A percentile compares a stretch with the other conserved stretches of the same genome.
These are phyloP conservation scores for Ophiostoma montium DNA, from an alignment of 2,329 filamentous ascomycete genomes.

Conservation along the genomic window DNA sequence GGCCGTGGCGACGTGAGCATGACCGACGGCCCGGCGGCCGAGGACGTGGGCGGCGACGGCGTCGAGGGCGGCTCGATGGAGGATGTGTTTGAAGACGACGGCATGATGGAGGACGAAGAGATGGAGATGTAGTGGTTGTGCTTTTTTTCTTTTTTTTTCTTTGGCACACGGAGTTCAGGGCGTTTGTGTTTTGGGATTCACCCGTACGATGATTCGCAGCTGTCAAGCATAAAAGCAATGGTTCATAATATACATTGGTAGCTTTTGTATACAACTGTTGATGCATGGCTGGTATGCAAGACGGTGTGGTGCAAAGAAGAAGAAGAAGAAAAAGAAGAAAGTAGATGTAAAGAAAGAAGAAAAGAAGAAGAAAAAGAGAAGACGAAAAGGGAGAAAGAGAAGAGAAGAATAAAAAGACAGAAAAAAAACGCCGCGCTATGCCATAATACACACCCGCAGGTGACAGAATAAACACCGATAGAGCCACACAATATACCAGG, in stretches of 20 bases:
- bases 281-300: background rate
- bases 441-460: background rate
- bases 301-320: background rate
- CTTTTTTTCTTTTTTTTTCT: background rate
- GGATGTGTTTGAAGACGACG: constrained; percentile 26
- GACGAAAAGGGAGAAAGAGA: background rate
- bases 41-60: constrained; percentile 39
- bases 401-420: background rate
- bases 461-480: background rate
- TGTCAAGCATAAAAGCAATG: background rate
- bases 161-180: too few species aligned
- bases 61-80: constrained; percentile 41
- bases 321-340: background rate
- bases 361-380: background rate
- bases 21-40: constrained; percentile 32
- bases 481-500: background rate
- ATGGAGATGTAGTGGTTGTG: constrained; percentile 20
- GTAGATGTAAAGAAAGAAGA: background rate
- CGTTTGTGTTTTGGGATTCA: background rate
- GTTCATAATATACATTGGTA: background rate
- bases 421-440: constrained; percentile 14
- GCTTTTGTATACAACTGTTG: background rate
- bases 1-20: constrained; percentile 17
- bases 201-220: background rate
- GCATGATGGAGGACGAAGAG: constrained; percentile 21